phyloP scores from a whole-genome alignment of 805 yeast genomes.

The Kazachstania africana region DNA sequence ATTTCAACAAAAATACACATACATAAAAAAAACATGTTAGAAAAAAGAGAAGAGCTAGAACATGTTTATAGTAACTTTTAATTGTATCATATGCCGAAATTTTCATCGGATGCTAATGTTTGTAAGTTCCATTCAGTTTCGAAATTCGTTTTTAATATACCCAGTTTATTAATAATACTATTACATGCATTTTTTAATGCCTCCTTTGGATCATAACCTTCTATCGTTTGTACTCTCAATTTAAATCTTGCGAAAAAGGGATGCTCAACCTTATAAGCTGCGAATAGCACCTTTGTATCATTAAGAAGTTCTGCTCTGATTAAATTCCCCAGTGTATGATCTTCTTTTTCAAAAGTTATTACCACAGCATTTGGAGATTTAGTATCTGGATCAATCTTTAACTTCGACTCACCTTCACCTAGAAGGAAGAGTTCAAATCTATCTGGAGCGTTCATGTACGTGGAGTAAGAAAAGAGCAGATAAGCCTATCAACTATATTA shows the following conservation, averaged over 20 bases:
- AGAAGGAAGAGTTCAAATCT: slow-evolving; percentile 91
- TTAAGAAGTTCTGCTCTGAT: slow-evolving; percentile 75
- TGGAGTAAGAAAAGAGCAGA: neutral
- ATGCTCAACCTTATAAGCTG: slow-evolving; percentile 96
- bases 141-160: slow-evolving; percentile 63
- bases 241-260: slow-evolving; percentile 93
- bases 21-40: too few species aligned
- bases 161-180: slow-evolving; percentile 67
- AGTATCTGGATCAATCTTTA: slow-evolving; percentile 83
- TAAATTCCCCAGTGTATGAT: slow-evolving; percentile 89
- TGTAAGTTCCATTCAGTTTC: slow-evolving; percentile 89
- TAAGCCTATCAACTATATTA: too few species aligned
- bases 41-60: too few species aligned
- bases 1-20: too few species aligned
- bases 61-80: too few species aligned
- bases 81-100: slow-evolving; percentile 7
- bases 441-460: slow-evolving; percentile 99
- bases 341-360: slow-evolving; percentile 90
- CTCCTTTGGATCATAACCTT: slow-evolving; percentile 82
- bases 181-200: slow-evolving; percentile 88
- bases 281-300: slow-evolving; percentile 85
- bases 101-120: slow-evolving; percentile 47
- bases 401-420: slow-evolving; percentile 96
- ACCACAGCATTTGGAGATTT: slow-evolving; percentile 92
- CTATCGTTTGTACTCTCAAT: slow-evolving; percentile 91